Base-by-base conservation (phyloP, 1,284 basidiomycete genomes). In the Ganoderma multipileum region DNA sequence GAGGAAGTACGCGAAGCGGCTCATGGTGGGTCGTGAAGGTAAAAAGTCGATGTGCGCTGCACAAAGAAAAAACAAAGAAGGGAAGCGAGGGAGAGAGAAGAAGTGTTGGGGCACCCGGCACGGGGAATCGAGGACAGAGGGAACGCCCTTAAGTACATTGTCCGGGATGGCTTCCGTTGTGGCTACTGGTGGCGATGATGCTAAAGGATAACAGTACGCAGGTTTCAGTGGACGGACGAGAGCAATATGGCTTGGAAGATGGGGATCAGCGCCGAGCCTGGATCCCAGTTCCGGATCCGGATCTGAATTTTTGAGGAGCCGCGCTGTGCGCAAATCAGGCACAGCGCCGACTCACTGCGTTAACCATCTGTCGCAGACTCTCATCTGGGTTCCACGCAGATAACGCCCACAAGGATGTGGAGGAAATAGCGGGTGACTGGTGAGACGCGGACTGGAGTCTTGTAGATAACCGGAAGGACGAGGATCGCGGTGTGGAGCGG, bases 1-100 rank as follows among this genome's bases (percentile, higher is more conserved):
- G 62, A 86, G 75, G 38, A 72, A 65, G 74, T 77, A 75, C 66
- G 77, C 68, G 64, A 86, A 75, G 72, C 78, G 83, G 73, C 81
- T 76, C 86, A 88, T 87, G 65, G 64, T 72, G 65, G 68, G 20
- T 23, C n/a, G 20, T 20, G 44, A 65, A 71, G 69, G 69, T 60
- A 26, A 26, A 26, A 64, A 70, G 69, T 20, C 71, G 65, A 14
- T 67, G 68, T 71, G 47, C 47, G 23, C 58, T 75, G 71, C 70
- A 72, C 60, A 69, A 75, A 72, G 61, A 75, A 26, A 26, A 14
- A 50, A 71, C 70, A 57, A 70, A 68, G 52, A 42, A 65, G 70
- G 76, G 68, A 75, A 76, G 14, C n/a, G 44, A 23, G 18, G n/a
- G 72, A 60, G 52, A 47, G 71, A 61, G 61, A 62, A 65, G 63